Percentiles rank a stretch among this genome's conserved stretches.
phyloP scores from a whole-genome alignment of 2,329 filamentous ascomycete genomes.

The Cadophora gregata region DNA sequence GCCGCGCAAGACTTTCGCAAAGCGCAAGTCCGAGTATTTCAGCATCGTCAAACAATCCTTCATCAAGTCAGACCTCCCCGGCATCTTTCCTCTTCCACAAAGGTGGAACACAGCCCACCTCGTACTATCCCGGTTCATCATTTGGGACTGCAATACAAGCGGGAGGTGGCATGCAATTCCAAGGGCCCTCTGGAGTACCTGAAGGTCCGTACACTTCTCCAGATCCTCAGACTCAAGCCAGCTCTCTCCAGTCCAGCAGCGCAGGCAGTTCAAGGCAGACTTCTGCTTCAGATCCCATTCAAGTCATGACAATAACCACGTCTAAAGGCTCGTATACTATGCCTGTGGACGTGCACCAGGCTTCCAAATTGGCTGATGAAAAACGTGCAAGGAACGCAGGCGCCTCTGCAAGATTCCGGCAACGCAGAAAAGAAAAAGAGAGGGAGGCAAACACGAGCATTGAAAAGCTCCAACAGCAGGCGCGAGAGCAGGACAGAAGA shows the following conservation, averaged over 20 bases:
- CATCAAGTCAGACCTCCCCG: constrained; percentile 48
- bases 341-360: constrained; percentile 80
- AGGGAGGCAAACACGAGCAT: constrained; percentile 73
- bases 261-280: constrained; percentile 42
- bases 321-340: constrained; percentile 63
- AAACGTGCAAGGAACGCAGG: constrained; percentile 86
- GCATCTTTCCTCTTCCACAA: constrained; percentile 41
- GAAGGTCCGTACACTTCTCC: constrained; percentile 46
- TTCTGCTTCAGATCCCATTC: constrained; percentile 43
- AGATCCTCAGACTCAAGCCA: constrained; percentile 39
- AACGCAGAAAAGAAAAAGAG: constrained; percentile 83
- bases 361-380: constrained; percentile 82
- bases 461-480: constrained; percentile 72
- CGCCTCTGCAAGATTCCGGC: constrained; percentile 81
- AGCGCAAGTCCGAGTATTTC: constrained; percentile 55
- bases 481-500: constrained; percentile 66
- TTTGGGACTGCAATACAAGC: constrained; percentile 40
- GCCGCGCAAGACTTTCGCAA: constrained; percentile 46
- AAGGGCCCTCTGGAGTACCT: constrained; percentile 39
- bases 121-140: constrained; percentile 42
- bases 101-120: constrained; percentile 34
- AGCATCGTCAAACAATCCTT: constrained; percentile 52
- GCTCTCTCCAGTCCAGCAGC: constrained; percentile 41
- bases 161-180: constrained; percentile 42
- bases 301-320: constrained; percentile 49